Conservation (phyloP, 768 basidiomycete species). For the Lactarius evosmus region DNA sequence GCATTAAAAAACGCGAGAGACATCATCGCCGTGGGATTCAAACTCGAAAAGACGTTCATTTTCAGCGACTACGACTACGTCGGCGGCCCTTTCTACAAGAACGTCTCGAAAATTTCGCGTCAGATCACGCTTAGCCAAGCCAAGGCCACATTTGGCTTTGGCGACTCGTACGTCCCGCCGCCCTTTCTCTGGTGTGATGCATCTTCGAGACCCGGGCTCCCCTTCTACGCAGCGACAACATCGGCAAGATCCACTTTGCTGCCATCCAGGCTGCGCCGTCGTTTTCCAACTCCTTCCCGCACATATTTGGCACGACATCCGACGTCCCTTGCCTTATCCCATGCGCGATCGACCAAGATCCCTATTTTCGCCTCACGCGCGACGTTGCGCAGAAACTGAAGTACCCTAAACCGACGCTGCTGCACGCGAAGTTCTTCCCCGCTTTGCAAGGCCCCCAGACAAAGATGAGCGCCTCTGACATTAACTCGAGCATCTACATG, state of each 20-base stretch:
- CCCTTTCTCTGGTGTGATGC: neutral
- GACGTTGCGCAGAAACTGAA: slow-evolving; percentile 93
- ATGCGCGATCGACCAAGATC: slow-evolving; percentile 97
- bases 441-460: slow-evolving; percentile 97
- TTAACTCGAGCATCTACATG: slow-evolving; percentile 95
- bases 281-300: slow-evolving; percentile 97
- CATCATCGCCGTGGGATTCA: slow-evolving; percentile 95
- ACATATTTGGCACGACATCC: slow-evolving; percentile 82
- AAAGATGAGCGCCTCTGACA: slow-evolving; percentile 97
- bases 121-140: slow-evolving; percentile 92
- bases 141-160: slow-evolving; percentile 95
- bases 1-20: slow-evolving; percentile 86
- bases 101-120: slow-evolving; percentile 88
- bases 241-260: slow-evolving; percentile 96
- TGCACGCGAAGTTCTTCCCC: slow-evolving; percentile 98
- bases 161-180: slow-evolving; percentile 70
- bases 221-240: slow-evolving; percentile 71
- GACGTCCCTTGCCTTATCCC: slow-evolving; percentile 94
- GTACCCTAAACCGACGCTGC: slow-evolving; percentile 89
- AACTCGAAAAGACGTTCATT: slow-evolving; percentile 91
- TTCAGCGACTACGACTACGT: slow-evolving; percentile 91
- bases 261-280: slow-evolving; percentile 94
- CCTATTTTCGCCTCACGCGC: slow-evolving; percentile 96
- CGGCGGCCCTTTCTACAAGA: slow-evolving; percentile 91
- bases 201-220: neutral